phyloP scores from a whole-genome alignment of 2,329 filamentous ascomycete genomes.

The Leptographium galeiforme region DNA sequence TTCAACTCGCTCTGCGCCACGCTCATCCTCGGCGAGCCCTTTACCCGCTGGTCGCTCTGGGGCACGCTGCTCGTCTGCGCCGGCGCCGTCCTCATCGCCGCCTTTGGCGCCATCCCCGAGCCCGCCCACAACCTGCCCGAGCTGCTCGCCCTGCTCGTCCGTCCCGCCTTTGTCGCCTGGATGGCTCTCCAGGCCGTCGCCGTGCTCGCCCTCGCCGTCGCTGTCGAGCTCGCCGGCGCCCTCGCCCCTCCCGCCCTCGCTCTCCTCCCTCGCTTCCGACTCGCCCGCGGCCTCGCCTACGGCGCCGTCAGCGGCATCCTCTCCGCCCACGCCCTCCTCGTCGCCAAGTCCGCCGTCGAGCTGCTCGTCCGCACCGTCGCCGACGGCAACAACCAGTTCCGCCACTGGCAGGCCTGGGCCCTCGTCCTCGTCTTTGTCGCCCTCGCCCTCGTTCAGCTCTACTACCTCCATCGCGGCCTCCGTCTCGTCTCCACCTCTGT shows the following conservation, averaged over 20 bases:
- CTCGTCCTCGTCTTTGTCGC: conserved; percentile 70
- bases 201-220: conserved; percentile 53
- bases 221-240: conserved; percentile 43
- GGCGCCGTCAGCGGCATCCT: conserved; percentile 84
- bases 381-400: conserved; percentile 83
- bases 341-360: conserved; percentile 95
- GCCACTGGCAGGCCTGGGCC: conserved; percentile 88
- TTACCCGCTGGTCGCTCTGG: conserved; percentile 83
- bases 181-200: conserved; percentile 68
- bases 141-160: conserved; percentile 60
- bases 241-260: conserved; percentile 13
- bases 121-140: conserved; percentile 81
- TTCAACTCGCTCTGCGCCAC: conserved; percentile 98
- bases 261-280: conserved; percentile 37
- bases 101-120: conserved; percentile 87
- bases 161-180: conserved; percentile 73
- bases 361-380: conserved; percentile 75
- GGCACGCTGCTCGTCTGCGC: conserved; percentile 78
- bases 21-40: conserved; percentile 81
- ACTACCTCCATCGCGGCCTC: conserved; percentile 85
- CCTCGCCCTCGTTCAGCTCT: conserved; percentile 79
- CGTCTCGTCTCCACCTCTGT: conserved; percentile 93
- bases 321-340: conserved; percentile 81
- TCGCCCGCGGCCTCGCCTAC: conserved; percentile 67
- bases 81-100: conserved; percentile 82